Percentiles rank a stretch among this genome's conserved stretches.
Evolutionary conservation across 306 rosid species (phyloP).

Genomic region (Vigna mungo): DNA sequence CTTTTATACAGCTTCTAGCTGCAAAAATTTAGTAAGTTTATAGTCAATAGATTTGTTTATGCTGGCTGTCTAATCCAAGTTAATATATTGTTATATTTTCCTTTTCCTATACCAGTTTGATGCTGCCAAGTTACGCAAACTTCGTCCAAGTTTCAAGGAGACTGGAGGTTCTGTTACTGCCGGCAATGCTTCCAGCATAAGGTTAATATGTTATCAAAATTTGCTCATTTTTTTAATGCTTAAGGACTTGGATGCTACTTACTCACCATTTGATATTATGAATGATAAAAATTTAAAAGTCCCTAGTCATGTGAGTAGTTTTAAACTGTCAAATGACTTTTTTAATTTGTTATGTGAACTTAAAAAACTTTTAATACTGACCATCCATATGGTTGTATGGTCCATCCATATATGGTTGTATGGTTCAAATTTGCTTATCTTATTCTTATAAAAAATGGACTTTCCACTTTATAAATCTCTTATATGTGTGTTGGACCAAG

Average conservation of each 20-base stretch:
- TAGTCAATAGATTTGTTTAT: conserved; percentile 10
- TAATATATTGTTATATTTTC: conserved; percentile 26
- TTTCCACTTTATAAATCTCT: neutral
- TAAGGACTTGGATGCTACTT: conserved; percentile 10
- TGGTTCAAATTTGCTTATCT: neutral
- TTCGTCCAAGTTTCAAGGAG: conserved; percentile 96
- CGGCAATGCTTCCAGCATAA: conserved; percentile 98
- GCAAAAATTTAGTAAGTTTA: neutral
- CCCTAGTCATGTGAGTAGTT: neutral
- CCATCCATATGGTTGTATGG: neutral
- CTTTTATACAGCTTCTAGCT: conserved; percentile 27
- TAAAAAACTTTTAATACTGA: neutral
- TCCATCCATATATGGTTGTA: neutral
- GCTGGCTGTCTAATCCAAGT: conserved; percentile 16
- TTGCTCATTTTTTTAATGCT: neutral
- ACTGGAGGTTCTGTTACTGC: conserved; percentile 95
- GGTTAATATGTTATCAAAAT: conserved; percentile 55
- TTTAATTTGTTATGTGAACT: neutral
- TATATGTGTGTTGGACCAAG: neutral
- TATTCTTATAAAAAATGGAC: neutral
- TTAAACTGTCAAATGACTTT: neutral
- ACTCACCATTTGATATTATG: neutral
- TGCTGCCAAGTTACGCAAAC: conserved; percentile 92
- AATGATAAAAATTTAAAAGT: neutral
- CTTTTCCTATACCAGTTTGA: conserved; percentile 73